Conservation (phyloP, 257 asterid species). For the Linderniella brevidens region DNA sequence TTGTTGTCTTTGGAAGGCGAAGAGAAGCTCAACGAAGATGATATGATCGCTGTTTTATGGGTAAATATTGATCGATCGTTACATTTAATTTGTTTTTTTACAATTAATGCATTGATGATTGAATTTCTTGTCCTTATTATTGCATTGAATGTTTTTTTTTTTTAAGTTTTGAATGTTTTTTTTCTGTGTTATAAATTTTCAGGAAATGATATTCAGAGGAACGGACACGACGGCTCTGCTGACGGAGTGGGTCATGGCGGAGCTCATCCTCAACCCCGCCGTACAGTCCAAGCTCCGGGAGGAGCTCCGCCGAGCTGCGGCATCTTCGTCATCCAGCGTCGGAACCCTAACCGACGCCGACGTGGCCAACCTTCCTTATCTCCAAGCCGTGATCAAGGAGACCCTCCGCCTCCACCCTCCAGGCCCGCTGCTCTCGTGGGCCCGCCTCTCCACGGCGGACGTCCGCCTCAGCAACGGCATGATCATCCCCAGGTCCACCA, state of each 20-base stretch:
- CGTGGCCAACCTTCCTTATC: slow-evolving; percentile 32
- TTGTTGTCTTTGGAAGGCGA: slow-evolving; percentile 54
- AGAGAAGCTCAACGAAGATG: slow-evolving; percentile 57
- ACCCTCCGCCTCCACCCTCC: slow-evolving; percentile 40
- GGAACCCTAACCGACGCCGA: slow-evolving; percentile 15
- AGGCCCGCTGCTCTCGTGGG: slow-evolving; percentile 47
- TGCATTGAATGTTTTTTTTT: too few species aligned
- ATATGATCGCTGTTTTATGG: slow-evolving; percentile 76
- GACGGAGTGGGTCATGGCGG: slow-evolving; percentile 51
- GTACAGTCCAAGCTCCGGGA: slow-evolving; percentile 26
- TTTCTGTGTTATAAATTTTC: background rate
- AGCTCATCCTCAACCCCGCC: slow-evolving; percentile 26
- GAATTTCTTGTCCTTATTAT: background rate
- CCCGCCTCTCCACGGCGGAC: slow-evolving; percentile 39
- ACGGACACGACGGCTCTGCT: slow-evolving; percentile 42
- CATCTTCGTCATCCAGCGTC: background rate
- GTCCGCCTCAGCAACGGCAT: slow-evolving; percentile 44
- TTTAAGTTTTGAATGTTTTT: background rate
- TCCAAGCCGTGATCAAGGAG: slow-evolving; percentile 44
- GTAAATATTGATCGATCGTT: slow-evolving; percentile 12
- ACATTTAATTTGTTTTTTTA: background rate
- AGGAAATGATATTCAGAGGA: slow-evolving; percentile 49
- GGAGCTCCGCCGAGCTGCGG: slow-evolving; percentile 19
- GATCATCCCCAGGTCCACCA: slow-evolving; percentile 35
- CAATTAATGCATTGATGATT: background rate